Conservation (phyloP, 2,329 filamentous ascomycete species). For the Aspergillus puulaauensis region DNA sequence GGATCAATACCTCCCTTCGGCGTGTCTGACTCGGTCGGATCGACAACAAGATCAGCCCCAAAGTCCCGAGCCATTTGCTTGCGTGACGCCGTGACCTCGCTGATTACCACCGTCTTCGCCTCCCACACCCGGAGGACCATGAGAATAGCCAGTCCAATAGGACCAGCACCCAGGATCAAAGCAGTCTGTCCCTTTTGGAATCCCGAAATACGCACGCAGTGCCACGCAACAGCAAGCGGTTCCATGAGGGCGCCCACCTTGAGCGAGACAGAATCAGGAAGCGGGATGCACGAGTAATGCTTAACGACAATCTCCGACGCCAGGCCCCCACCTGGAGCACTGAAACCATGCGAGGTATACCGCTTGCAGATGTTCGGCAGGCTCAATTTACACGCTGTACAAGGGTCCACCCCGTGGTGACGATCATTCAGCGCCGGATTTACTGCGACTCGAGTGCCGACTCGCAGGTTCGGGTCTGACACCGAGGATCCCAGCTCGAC, state of each 20-base stretch:
- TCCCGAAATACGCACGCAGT: background rate
- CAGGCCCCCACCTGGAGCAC: background rate
- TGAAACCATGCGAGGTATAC: background rate
- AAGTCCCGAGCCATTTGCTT: background rate
- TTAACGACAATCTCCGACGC: background rate
- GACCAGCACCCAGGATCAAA: background rate
- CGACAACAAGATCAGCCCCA: background rate
- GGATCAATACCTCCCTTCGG: background rate
- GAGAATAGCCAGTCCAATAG: background rate
- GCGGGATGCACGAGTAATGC: background rate
- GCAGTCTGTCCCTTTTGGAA: background rate
- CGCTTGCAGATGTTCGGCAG: background rate
- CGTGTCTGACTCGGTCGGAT: background rate
- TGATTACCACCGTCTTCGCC: background rate
- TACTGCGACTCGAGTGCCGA: background rate
- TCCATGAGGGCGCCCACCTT: background rate
- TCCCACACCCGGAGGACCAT: background rate
- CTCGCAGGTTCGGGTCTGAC: background rate
- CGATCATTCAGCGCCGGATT: background rate
- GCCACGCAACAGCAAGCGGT: background rate
- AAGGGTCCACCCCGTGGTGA: background rate
- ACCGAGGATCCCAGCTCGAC: background rate
- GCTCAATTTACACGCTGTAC: background rate
- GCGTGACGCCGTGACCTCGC: background rate
- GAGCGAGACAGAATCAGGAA: background rate